Percentiles rank a stretch among this genome's conserved stretches.
phyloP scores from a whole-genome alignment of 139 green algal species.

The Chlamydomonas sp. region DNA sequence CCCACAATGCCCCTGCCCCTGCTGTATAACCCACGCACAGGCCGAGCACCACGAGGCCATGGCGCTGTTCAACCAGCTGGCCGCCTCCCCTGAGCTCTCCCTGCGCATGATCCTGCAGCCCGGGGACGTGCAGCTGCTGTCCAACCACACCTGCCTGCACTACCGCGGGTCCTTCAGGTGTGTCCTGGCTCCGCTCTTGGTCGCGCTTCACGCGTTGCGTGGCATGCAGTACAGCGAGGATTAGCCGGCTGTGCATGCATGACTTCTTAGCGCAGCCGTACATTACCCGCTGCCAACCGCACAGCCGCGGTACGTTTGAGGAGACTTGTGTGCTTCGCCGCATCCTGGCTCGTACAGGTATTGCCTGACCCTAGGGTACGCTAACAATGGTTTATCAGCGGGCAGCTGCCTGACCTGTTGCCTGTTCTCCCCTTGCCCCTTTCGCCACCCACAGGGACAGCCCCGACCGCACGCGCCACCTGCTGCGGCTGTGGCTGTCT shows the following conservation, averaged over 20 bases:
- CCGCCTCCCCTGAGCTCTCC: constrained; percentile 52
- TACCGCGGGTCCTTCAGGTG: constrained; percentile 56
- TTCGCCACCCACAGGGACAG: background rate
- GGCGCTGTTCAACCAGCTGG: constrained; percentile 59
- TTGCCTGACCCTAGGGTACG: too few species aligned
- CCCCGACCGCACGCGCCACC: constrained; percentile 62
- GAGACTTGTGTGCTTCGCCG: too few species aligned
- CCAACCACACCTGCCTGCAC: constrained; percentile 72
- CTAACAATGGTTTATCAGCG: background rate
- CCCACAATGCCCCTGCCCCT: too few species aligned
- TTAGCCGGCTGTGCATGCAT: too few species aligned
- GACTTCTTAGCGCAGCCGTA: too few species aligned
- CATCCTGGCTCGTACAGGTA: too few species aligned
- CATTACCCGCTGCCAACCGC: too few species aligned
- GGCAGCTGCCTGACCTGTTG: background rate
- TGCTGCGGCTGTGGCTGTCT: constrained; percentile 79
- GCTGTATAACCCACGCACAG: background rate
- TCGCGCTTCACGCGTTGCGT: too few species aligned
- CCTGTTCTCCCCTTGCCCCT: background rate
- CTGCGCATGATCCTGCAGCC: constrained; percentile 67
- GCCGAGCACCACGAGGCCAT: constrained; percentile 50
- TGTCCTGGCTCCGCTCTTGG: constrained; percentile 3
- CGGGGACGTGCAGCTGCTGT: constrained; percentile 76
- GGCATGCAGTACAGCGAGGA: constrained; percentile 32
- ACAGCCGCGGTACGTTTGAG: too few species aligned